These are phyloP conservation scores for Nicotiana benthamiana DNA, from an alignment of 257 asterid genomes.

Conservation along the genomic window DNA sequence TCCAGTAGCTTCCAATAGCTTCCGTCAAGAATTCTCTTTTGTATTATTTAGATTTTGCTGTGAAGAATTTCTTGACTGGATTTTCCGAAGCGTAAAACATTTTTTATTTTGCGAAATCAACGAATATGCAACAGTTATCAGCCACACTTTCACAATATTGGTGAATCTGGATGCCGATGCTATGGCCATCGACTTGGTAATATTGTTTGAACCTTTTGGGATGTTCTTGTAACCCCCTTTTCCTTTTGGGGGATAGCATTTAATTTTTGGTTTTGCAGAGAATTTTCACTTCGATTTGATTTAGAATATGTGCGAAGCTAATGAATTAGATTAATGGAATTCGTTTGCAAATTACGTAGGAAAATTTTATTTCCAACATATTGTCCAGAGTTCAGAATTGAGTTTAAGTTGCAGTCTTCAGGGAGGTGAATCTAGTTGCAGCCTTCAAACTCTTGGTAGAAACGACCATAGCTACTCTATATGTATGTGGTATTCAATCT, in stretches of 20 bases:
- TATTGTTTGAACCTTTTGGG: background rate
- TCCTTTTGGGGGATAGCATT: no score
- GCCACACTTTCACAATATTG: background rate
- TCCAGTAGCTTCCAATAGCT: no score
- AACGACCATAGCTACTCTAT: no score
- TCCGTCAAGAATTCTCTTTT: background rate
- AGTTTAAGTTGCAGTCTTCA: no score
- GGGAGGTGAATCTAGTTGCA: no score
- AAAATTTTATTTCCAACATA: no score
- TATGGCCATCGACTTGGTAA: no score
- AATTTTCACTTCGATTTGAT: background rate
- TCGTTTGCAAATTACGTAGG: no score
- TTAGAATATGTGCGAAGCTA: background rate
- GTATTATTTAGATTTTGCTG: background rate
- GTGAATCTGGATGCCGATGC: background rate
- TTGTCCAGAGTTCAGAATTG: no score
- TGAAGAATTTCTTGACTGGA: background rate
- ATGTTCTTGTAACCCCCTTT: background rate
- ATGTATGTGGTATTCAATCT: no score
- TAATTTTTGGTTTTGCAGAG: no score
- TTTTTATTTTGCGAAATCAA: background rate
- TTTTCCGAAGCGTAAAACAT: background rate
- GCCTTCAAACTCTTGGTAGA: no score
- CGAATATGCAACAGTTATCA: background rate
- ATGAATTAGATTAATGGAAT: background rate